These are phyloP conservation scores for Entrophospora sp. DNA, from an alignment of 192 early-diverging fungal species.

Conservation along the genomic window DNA sequence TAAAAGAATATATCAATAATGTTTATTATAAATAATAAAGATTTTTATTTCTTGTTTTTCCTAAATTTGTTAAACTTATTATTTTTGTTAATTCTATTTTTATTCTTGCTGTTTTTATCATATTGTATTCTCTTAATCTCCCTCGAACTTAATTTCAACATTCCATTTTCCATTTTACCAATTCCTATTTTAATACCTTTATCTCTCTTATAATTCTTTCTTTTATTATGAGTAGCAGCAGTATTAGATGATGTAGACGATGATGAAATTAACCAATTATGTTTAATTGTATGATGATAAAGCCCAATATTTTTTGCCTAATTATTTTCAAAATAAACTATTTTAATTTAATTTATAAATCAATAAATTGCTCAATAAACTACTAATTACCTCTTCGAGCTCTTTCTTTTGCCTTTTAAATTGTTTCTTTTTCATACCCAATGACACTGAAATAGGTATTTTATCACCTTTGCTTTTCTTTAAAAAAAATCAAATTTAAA, in stretches of 20 bases:
- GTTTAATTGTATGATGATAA: slow-evolving; percentile 33
- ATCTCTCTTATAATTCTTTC: slow-evolving; percentile 21
- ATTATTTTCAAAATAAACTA: not conserved
- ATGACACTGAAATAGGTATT: slow-evolving; percentile 24
- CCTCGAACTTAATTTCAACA: slow-evolving; percentile 28
- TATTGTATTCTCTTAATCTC: slow-evolving; percentile 27
- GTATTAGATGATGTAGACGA: too few relatives aligned
- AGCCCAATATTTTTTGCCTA: slow-evolving; percentile 34
- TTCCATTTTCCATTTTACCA: slow-evolving; percentile 33
- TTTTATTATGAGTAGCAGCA: too few relatives aligned
- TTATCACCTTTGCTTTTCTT: slow-evolving; percentile 9
- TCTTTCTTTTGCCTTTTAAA: slow-evolving; percentile 23
- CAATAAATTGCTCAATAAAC: not conserved
- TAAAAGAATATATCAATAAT: too few relatives aligned
- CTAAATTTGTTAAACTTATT: too few relatives aligned
- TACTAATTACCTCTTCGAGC: slow-evolving; percentile 27
- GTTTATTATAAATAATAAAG: too few relatives aligned
- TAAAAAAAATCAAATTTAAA: not conserved
- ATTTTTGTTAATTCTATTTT: too few relatives aligned
- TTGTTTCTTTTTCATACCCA: slow-evolving; percentile 29
- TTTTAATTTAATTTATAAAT: not conserved
- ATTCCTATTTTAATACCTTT: slow-evolving; percentile 33
- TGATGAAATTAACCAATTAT: slow-evolving; percentile 26
- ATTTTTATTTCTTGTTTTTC: too few relatives aligned
- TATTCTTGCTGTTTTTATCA: too few relatives aligned